Percentiles rank a stretch among this genome's conserved stretches.
Conservation (phyloP, 768 basidiomycete genomes). For the Cyathus striatus region DNA sequence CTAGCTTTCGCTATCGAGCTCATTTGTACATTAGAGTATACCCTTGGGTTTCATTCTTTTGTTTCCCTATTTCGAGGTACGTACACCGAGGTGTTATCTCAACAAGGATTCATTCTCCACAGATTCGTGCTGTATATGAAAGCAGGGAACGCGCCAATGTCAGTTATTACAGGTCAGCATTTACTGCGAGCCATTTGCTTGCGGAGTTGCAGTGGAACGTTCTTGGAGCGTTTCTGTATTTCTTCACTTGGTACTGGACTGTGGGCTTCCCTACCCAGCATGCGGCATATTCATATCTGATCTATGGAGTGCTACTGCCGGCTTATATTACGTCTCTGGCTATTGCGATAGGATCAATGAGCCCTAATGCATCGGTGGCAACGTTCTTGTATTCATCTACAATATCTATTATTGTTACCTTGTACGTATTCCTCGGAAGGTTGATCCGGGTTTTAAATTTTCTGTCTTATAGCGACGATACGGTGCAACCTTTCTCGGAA, state of each 20-base stretch:
- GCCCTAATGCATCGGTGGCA: slow-evolving; percentile 55
- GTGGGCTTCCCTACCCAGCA: slow-evolving; percentile 52
- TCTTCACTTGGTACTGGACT: slow-evolving; percentile 71
- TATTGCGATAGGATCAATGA: slow-evolving; percentile 55
- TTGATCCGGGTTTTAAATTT: neutral
- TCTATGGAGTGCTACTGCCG: slow-evolving; percentile 48
- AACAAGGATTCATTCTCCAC: no score
- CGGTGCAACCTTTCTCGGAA: slow-evolving; percentile 56
- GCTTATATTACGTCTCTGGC: slow-evolving; percentile 62
- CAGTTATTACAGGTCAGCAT: no score
- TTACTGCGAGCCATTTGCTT: slow-evolving; percentile 48
- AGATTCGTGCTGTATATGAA: no score
- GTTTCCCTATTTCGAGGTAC: no score
- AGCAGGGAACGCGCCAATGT: no score
- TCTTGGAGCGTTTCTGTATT: slow-evolving; percentile 53
- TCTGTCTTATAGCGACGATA: slow-evolving; percentile 42
- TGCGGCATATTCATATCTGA: slow-evolving; percentile 40
- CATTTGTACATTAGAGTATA: no score
- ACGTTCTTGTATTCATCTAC: slow-evolving; percentile 52
- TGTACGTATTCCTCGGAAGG: slow-evolving; percentile 31
- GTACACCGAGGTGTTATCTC: no score
- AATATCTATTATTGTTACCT: slow-evolving; percentile 62
- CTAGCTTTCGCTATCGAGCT: no score
- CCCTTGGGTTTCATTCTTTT: no score
- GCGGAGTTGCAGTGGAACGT: slow-evolving; percentile 66